Percentiles rank a stretch among this genome's conserved stretches.
These are phyloP conservation scores for Annulohypoxylon stygium DNA, from an alignment of 495 filamentous ascomycete genomes.

Conservation along the genomic window DNA sequence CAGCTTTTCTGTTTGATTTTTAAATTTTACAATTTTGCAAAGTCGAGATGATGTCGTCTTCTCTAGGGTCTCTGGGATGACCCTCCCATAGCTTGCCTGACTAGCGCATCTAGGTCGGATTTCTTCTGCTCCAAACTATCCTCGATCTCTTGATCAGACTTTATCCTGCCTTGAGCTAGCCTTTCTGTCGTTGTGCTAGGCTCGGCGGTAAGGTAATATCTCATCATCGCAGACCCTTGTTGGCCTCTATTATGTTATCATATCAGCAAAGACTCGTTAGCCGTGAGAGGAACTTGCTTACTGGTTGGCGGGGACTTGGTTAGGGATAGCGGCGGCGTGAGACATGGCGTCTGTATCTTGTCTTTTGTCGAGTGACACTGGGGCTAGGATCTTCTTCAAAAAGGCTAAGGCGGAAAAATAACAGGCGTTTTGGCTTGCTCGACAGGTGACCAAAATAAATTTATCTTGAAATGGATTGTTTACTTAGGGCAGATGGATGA, in stretches of 20 bases:
- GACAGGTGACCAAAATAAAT: background rate
- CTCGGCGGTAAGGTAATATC: slow-evolving; percentile 34
- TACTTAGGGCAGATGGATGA: background rate
- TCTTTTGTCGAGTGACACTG: background rate
- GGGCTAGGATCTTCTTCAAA: background rate
- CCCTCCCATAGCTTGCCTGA: slow-evolving; percentile 25
- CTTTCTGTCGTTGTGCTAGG: slow-evolving; percentile 45
- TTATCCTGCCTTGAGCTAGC: slow-evolving; percentile 37
- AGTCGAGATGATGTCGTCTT: background rate
- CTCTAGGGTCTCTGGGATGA: background rate
- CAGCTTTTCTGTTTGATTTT: background rate
- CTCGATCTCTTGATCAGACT: slow-evolving; percentile 31
- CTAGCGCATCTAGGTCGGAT: slow-evolving; percentile 26
- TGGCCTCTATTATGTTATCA: background rate
- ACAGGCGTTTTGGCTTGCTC: background rate
- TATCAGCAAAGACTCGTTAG: slow-evolving; percentile 1
- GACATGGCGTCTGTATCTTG: slow-evolving; percentile 24
- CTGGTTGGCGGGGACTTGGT: slow-evolving; percentile 27
- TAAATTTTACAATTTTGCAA: background rate
- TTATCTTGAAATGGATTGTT: background rate
- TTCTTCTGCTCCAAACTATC: slow-evolving; percentile 15
- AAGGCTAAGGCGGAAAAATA: background rate
- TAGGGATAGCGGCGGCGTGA: slow-evolving; percentile 23
- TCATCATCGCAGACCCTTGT: slow-evolving; percentile 38
- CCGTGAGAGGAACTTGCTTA: slow-evolving; percentile 24